A percentile compares a stretch with the other conserved stretches of the same genome.
These are phyloP conservation scores for Trypanosoma theileri DNA, from an alignment of 208 protist genomes.

Conservation along the genomic window DNA sequence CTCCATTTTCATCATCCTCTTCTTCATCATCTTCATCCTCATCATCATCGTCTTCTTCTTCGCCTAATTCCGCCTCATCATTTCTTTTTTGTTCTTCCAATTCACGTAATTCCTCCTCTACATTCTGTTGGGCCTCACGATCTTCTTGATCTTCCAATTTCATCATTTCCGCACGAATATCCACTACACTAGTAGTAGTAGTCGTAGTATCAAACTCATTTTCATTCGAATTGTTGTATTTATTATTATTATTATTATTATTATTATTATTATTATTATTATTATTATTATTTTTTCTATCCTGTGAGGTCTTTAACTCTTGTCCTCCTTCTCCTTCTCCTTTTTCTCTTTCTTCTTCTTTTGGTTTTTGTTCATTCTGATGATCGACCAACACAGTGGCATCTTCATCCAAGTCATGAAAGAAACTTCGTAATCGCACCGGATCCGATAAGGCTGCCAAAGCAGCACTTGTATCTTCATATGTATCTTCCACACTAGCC, in stretches of 20 bases:
- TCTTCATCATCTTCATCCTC: slow-evolving; percentile 32
- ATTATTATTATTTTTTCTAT: neutral
- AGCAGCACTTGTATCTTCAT: slow-evolving; percentile 67
- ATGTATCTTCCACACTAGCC: slow-evolving; percentile 53
- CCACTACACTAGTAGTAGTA: slow-evolving; percentile 8
- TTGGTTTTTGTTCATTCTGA: neutral
- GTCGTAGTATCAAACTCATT: neutral
- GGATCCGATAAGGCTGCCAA: slow-evolving; percentile 68
- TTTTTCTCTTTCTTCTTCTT: too few species aligned
- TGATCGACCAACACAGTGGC: slow-evolving; percentile 38
- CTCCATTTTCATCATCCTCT: slow-evolving; percentile 6
- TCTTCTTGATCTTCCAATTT: slow-evolving; percentile 83
- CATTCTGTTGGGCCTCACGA: slow-evolving; percentile 47
- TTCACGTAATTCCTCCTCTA: slow-evolving; percentile 60
- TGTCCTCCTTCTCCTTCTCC: too few species aligned
- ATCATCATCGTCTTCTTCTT: slow-evolving; percentile 45
- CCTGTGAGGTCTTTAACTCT: neutral
- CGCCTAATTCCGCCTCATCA: slow-evolving; percentile 31
- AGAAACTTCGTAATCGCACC: slow-evolving; percentile 82
- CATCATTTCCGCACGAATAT: slow-evolving; percentile 64
- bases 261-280: neutral
- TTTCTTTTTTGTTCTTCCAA: slow-evolving; percentile 33
- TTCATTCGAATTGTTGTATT: neutral
- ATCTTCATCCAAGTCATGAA: slow-evolving; percentile 88
- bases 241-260: neutral